Conservation (phyloP, 306 rosid species). For the Lithocarpus polystachyus region DNA sequence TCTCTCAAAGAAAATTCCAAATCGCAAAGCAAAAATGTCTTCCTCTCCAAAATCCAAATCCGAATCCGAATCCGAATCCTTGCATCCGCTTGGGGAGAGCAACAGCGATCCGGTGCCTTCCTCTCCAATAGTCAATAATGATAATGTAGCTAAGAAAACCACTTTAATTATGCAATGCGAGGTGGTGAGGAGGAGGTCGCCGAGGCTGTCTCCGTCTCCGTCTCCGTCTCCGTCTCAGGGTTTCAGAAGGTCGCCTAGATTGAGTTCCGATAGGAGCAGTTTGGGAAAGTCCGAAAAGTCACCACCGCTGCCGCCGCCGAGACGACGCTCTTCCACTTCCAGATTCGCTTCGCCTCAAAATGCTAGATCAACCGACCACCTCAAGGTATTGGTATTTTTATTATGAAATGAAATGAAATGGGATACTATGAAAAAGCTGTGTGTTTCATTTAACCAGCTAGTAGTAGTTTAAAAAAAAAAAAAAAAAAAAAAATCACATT, state of each 20-base stretch:
- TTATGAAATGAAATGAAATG: too few relatives aligned
- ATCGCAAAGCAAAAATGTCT: background rate
- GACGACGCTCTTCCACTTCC: too few relatives aligned
- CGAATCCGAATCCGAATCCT: background rate
- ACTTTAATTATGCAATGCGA: background rate
- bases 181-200: background rate
- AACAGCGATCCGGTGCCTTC: slow-evolving; percentile 11
- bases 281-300: background rate
- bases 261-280: background rate
- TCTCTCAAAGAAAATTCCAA: background rate
- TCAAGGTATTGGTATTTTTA: too few relatives aligned
- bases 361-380: background rate
- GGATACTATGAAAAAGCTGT: too few relatives aligned
- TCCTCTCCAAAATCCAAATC: background rate
- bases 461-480: too few relatives aligned
- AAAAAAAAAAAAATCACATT: too few relatives aligned
- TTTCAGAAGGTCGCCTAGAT: slow-evolving; percentile 36
- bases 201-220: background rate
- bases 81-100: background rate
- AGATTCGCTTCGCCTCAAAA: slow-evolving; percentile 1
- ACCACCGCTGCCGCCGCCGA: slow-evolving; percentile 6
- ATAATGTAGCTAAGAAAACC: too few relatives aligned
- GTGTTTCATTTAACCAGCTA: too few relatives aligned
- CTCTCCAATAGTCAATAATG: too few relatives aligned
- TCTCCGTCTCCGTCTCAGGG: background rate